phyloP scores from a whole-genome alignment of 345 rosid species.

The Citrus hindsii region DNA sequence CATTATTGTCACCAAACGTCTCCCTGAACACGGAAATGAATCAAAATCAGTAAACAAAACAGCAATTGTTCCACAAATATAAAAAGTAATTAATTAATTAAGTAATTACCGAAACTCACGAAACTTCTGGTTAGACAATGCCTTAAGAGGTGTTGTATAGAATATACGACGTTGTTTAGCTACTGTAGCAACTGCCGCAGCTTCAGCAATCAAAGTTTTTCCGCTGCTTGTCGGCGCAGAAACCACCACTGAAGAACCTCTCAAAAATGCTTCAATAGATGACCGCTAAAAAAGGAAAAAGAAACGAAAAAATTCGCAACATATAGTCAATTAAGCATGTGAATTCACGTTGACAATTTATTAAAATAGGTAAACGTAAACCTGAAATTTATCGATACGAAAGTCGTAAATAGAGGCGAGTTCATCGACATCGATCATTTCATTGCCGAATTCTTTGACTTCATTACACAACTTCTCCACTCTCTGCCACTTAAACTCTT shows the following conservation, averaged over 20 bases:
- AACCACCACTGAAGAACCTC: slow-evolving; percentile 88
- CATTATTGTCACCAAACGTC: slow-evolving; percentile 84
- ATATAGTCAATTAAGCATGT: background rate
- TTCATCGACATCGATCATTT: slow-evolving; percentile 71
- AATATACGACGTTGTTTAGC: slow-evolving; percentile 79
- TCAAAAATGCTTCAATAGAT: slow-evolving; percentile 76
- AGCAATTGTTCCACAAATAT: background rate
- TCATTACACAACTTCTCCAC: slow-evolving; percentile 70
- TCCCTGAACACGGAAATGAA: slow-evolving; percentile 37
- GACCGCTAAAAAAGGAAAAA: slow-evolving; percentile 42
- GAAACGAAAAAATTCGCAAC: background rate
- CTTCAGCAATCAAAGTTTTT: slow-evolving; percentile 95
- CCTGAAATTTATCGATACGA: slow-evolving; percentile 95
- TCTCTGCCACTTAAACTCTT: slow-evolving; percentile 59
- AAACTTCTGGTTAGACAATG: slow-evolving; percentile 94
- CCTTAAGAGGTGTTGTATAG: slow-evolving; percentile 96
- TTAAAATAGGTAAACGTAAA: slow-evolving; percentile 5
- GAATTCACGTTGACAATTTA: background rate
- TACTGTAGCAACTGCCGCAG: slow-evolving; percentile 88
- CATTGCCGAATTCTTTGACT: slow-evolving; percentile 65
- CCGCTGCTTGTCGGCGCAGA: slow-evolving; percentile 98
- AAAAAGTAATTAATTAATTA: background rate
- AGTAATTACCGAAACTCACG: slow-evolving; percentile 76
- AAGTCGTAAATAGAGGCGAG: slow-evolving; percentile 79
- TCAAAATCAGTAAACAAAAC: background rate